Conservation (phyloP, 179 eudicot species). For the Pouteria campechiana region DNA sequence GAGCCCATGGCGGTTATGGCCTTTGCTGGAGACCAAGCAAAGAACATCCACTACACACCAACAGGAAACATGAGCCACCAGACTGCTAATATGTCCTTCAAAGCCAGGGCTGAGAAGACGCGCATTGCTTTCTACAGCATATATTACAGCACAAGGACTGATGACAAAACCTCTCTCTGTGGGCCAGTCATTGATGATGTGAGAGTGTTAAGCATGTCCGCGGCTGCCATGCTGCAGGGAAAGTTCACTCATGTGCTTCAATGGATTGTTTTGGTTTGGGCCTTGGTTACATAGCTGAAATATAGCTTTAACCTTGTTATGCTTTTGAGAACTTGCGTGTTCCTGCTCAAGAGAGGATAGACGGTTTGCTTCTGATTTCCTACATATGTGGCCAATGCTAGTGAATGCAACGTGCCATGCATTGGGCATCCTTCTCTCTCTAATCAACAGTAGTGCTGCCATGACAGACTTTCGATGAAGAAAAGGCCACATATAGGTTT, state of each 20-base stretch:
- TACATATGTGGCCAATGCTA: too few relatives aligned
- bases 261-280: conserved; percentile 9
- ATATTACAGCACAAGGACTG: conserved; percentile 85
- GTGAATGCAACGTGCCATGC: too few relatives aligned
- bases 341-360: too few relatives aligned
- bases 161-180: conserved; percentile 90
- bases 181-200: conserved; percentile 96
- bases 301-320: too few relatives aligned
- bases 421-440: too few relatives aligned
- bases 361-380: too few relatives aligned
- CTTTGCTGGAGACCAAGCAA: conserved; percentile 92
- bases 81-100: conserved; percentile 55
- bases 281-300: too few relatives aligned
- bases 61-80: conserved; percentile 52
- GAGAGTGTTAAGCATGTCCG: conserved; percentile 49
- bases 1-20: conserved; percentile 91
- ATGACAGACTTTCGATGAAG: too few relatives aligned
- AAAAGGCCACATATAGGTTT: too few relatives aligned
- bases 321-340: too few relatives aligned
- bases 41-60: conserved; percentile 61
- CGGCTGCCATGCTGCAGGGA: conserved; percentile 9
- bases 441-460: too few relatives aligned
- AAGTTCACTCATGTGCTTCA: too few relatives aligned
- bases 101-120: conserved; percentile 78
- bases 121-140: conserved; percentile 88